Evolutionary conservation across 2,329 filamentous ascomycete species (phyloP), one percentile per base, ranked within the genome.

Genomic region (Clonostachys solani): DNA sequence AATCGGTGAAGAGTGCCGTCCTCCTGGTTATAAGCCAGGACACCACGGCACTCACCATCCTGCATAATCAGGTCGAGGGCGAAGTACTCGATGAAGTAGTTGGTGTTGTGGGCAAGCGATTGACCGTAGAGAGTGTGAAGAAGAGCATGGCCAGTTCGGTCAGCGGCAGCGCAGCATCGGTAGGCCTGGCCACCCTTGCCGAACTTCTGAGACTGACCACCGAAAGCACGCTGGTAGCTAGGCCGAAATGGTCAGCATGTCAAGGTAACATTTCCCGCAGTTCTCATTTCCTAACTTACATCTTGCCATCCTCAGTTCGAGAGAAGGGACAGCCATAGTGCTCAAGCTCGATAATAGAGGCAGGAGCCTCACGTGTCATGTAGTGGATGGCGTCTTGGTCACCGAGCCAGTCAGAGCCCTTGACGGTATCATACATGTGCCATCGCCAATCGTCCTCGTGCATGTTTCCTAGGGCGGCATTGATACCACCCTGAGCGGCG

Each of bases 31-130:
- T 96, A 96, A 50, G 92, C 92, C 56, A 97, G 80, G 57, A 97
- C 89, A 82, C 94, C 94, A 58, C 92, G 92, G 79, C 92, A 97
- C 71, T 92, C 88, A 51, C 92, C 92, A 61, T 95, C 89, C 74
- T 96, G 87, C 94, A 97, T 97, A 62, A 99, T 87, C 71, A 97
- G 76, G 67, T 97, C 94, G 57, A 95, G 81, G 60, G 92, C 94
- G 69, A 97, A 99, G 80, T 92, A 97, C 74, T 97, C 94, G 69
- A 99, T 96, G 75, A 99, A 97, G 81, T 96, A 99, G 79, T 96
- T 96, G 65, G 92, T 96, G 80, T 96, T 96, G 81, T 97, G 91
- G 65, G 89, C 81, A 52, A 97, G 83, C 46, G 92, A 96, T 77
- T 96, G 92, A 61, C 94, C 94, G 73, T 97, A 99, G 56, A 99